phyloP scores from a whole-genome alignment of 2,329 filamentous ascomycete genomes.

The Ceratocystis ficicola region DNA sequence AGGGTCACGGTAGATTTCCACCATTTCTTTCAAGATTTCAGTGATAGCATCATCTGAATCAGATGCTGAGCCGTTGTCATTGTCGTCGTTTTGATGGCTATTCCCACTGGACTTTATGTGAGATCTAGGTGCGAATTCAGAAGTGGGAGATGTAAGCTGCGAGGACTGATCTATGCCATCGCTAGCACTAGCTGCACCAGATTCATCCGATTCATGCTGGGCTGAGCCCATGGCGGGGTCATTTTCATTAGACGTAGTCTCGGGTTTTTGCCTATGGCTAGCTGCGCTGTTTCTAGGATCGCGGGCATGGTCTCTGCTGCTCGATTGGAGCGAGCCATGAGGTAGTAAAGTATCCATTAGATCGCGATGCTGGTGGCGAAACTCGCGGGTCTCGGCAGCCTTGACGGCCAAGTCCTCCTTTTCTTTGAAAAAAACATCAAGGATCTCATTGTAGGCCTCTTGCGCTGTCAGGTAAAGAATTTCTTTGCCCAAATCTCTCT shows the following conservation, averaged over 20 bases:
- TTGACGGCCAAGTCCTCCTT: constrained; percentile 66
- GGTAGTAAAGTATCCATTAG: constrained; percentile 35
- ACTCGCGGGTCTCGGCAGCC: constrained; percentile 48
- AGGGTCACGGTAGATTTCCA: constrained; percentile 37
- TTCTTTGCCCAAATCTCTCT: constrained; percentile 73
- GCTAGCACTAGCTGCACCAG: neutral
- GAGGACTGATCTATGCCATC: neutral
- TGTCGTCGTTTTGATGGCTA: neutral
- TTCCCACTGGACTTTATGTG: neutral
- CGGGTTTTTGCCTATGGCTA: neutral
- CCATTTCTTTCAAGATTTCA: neutral
- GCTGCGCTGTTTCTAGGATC: neutral
- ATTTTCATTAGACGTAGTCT: neutral
- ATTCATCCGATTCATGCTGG: neutral
- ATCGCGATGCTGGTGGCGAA: constrained; percentile 45
- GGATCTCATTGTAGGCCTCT: constrained; percentile 82
- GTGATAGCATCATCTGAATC: neutral
- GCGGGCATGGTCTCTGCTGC: neutral
- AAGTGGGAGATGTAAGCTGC: neutral
- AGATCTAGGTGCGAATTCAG: neutral
- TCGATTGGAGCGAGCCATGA: neutral
- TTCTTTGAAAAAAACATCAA: constrained; percentile 72
- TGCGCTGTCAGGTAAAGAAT: constrained; percentile 86
- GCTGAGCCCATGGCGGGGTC: neutral
- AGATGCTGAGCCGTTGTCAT: neutral